Evolutionary conservation across 1,284 basidiomycete genomes (phyloP), one percentile per base, ranked within the genome.

Genomic region (Entoloma clypeatum): DNA sequence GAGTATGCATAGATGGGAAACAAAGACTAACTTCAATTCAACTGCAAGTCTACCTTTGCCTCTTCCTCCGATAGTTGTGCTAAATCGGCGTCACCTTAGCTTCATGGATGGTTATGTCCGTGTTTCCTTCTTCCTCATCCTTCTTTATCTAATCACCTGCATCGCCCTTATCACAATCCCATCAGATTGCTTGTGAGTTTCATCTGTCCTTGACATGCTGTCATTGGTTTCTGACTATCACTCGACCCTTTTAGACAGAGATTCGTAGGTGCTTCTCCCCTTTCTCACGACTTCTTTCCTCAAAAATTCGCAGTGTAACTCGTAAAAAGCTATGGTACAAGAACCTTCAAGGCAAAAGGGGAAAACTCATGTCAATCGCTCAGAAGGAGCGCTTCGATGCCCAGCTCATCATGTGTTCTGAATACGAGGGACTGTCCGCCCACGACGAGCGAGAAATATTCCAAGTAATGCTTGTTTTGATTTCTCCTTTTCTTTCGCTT

Each of bases 1-100:
- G 71, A 36, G 72, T 70, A 0, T 86, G 82, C 44, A 82, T 86
- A 10, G 82, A 85, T 44, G 82, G 83, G 5, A 86, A 86, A 54
- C 82, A 86, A 51, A 66, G 83, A n/a, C 51, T 86, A 33, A 86
- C 83, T 1, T 82, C 82, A 0, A 75, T 86, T 22, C 65, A 72
- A 32, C 64, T 68, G 79, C 79, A 34, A 13, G 50, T 46, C 16
- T 30, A n/a, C 5, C 24, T 27, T 29, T 32, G n/a, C 21, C 40
- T 32, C 27, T 35, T 28, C n/a, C 13, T 29, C 7, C n/a, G 24
- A 4, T 16, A 5, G 19, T 14, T 21, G 17, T 27, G 18, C 30
- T 8, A 1, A 7, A 22, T 21, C 36, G 18, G 10, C n/a, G 7
- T 24, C 8, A 16, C 14, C 25, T 3, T 17, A 79, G 77, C 36